A percentile compares a stretch with the other conserved stretches of the same genome.
Evolutionary conservation across 495 filamentous ascomycete genomes (phyloP).

Genomic region (Daldinia childiae): DNA sequence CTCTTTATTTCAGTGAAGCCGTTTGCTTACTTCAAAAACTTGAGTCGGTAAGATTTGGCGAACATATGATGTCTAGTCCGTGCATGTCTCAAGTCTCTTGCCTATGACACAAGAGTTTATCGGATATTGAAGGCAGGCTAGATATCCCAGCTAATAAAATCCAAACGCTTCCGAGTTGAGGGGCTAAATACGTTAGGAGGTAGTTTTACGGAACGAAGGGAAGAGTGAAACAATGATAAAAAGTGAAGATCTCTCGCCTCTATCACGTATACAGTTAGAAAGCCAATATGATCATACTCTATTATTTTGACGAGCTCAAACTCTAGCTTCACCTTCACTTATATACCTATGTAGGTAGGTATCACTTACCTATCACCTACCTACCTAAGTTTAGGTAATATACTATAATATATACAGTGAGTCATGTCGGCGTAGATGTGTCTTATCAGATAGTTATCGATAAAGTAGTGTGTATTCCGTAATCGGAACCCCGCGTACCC

Average conservation of each 20-base stretch:
- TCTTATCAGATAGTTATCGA: constrained; percentile 24
- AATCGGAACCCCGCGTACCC: constrained; percentile 39
- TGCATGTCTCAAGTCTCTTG: constrained; percentile 1
- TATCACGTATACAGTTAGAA: not conserved
- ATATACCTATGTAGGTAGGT: not conserved
- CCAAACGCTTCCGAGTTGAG: not conserved
- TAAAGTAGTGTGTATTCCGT: constrained; percentile 21
- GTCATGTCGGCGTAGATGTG: constrained; percentile 16
- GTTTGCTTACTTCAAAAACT: not conserved
- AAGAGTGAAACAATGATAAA: no score
- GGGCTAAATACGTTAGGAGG: not conserved
- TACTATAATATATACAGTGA: no score
- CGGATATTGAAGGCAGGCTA: not conserved
- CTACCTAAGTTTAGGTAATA: no score
- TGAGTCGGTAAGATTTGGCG: not conserved
- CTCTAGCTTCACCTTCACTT: not conserved
- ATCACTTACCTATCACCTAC: no score
- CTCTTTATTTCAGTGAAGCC: not conserved
- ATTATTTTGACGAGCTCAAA: not conserved
- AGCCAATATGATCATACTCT: not conserved
- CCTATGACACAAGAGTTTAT: not conserved
- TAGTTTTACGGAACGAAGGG: no score
- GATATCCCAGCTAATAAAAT: not conserved
- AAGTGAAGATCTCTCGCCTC: not conserved
- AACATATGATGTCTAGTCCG: not conserved